Conservation (phyloP, 2,329 filamentous ascomycete genomes). For the Aschersonia sp. region DNA sequence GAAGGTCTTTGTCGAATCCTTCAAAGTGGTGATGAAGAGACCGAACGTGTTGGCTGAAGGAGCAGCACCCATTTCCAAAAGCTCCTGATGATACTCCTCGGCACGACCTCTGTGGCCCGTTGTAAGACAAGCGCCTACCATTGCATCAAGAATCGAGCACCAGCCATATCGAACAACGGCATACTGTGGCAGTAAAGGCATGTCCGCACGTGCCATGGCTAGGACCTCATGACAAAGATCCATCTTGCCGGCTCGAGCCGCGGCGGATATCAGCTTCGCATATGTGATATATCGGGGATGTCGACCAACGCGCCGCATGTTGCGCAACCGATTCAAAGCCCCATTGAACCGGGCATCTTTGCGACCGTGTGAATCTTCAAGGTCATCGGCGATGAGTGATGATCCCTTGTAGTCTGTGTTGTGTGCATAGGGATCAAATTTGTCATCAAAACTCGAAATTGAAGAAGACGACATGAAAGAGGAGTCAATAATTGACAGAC, state of each 20-base stretch:
- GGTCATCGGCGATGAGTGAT: conserved; percentile 73
- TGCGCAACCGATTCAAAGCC: conserved; percentile 70
- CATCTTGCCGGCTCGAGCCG: conserved; percentile 72
- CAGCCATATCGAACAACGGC: conserved; percentile 84
- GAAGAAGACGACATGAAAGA: conserved; percentile 40
- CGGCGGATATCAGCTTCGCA: conserved; percentile 83
- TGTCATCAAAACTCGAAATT: conserved; percentile 58
- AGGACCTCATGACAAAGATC: conserved; percentile 76
- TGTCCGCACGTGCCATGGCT: conserved; percentile 75
- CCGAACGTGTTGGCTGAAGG: conserved; percentile 97
- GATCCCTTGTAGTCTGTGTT: conserved; percentile 91
- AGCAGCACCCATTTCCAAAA: conserved; percentile 77
- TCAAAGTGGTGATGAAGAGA: conserved; percentile 97
- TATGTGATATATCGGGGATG: conserved; percentile 95
- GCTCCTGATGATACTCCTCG: conserved; percentile 78
- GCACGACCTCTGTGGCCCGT: conserved; percentile 69
- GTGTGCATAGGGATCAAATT: conserved; percentile 79
- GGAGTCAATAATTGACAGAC: conserved; percentile 29
- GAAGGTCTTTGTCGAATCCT: conserved; percentile 94
- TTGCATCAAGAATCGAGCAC: conserved; percentile 90
- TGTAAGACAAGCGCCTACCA: conserved; percentile 84
- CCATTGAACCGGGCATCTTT: conserved; percentile 64
- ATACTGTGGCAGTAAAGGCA: conserved; percentile 75
- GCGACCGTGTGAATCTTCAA: conserved; percentile 67
- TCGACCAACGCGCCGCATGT: conserved; percentile 82